phyloP scores from a whole-genome alignment of 192 early-diverging fungal species.

The Umbelopsis vinacea region DNA sequence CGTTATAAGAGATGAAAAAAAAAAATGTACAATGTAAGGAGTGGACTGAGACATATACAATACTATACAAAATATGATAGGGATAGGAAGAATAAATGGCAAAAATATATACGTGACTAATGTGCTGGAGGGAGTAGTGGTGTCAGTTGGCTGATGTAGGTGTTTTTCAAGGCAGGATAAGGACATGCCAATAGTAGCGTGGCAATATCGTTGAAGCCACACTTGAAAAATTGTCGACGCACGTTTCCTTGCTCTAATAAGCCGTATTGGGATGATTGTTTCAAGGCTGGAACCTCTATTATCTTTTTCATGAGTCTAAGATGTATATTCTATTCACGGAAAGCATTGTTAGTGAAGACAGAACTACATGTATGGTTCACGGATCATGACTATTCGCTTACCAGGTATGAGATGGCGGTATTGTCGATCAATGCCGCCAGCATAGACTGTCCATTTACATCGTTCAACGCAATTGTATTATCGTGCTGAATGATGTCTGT shows the following conservation, averaged over 20 bases:
- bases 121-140: neutral
- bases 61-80: slow-evolving; percentile 10
- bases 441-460: neutral
- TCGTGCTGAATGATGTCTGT: neutral
- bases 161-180: neutral
- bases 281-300: slow-evolving; percentile 5
- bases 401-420: neutral
- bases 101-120: neutral
- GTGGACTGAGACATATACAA: slow-evolving; percentile 7
- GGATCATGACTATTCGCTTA: neutral
- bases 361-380: neutral
- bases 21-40: slow-evolving; percentile 1
- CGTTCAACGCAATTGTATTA: neutral
- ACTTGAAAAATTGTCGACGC: slow-evolving; percentile 22
- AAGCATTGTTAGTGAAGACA: neutral
- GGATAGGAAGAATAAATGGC: neutral
- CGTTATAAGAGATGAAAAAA: neutral
- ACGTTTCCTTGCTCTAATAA: slow-evolving; percentile 7
- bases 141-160: slow-evolving; percentile 5
- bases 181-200: neutral
- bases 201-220: slow-evolving; percentile 20
- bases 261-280: neutral
- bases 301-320: slow-evolving; percentile 23
- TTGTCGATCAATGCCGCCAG: neutral
- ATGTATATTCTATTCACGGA: slow-evolving; percentile 12